Evolutionary conservation across 805 yeast genomes (phyloP).

Genomic region (Suhomyces pyralidae): DNA sequence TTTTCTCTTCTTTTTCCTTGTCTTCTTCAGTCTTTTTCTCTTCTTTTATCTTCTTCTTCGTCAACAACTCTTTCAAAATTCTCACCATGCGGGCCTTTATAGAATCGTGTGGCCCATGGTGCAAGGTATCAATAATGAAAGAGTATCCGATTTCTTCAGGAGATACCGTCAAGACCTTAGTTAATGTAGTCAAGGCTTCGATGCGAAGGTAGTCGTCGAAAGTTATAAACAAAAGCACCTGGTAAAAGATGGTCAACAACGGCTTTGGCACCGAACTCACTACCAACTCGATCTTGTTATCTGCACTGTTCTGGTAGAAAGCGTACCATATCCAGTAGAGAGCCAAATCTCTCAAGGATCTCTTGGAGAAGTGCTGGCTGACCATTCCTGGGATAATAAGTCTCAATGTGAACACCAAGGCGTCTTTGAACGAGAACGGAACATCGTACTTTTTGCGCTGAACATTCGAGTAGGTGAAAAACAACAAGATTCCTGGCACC

Average conservation of each 20-base stretch:
- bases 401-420: slow-evolving; percentile 22
- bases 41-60: slow-evolving; percentile 25
- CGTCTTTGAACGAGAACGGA: slow-evolving; percentile 15
- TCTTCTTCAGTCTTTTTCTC: slow-evolving; percentile 20
- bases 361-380: slow-evolving; percentile 17
- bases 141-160: slow-evolving; percentile 56
- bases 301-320: slow-evolving; percentile 15
- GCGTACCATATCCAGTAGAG: slow-evolving; percentile 41
- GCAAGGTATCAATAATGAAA: slow-evolving; percentile 62
- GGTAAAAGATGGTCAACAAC: slow-evolving; percentile 30
- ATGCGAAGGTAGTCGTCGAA: slow-evolving; percentile 27
- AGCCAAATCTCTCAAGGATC: slow-evolving; percentile 25
- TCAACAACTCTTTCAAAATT: slow-evolving; percentile 64
- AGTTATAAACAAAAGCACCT: slow-evolving; percentile 23
- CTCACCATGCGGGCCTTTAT: slow-evolving; percentile 60
- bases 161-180: slow-evolving; percentile 57
- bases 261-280: slow-evolving; percentile 28
- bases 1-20: background rate
- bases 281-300: slow-evolving; percentile 24
- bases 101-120: slow-evolving; percentile 61
- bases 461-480: slow-evolving; percentile 14
- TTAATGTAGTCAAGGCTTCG: slow-evolving; percentile 57
- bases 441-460: slow-evolving; percentile 1
- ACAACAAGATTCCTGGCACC: slow-evolving; percentile 20
- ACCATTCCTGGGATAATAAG: slow-evolving; percentile 36